phyloP scores from a whole-genome alignment of 2,329 filamentous ascomycete genomes.

The Talaromyces rugulosus region DNA sequence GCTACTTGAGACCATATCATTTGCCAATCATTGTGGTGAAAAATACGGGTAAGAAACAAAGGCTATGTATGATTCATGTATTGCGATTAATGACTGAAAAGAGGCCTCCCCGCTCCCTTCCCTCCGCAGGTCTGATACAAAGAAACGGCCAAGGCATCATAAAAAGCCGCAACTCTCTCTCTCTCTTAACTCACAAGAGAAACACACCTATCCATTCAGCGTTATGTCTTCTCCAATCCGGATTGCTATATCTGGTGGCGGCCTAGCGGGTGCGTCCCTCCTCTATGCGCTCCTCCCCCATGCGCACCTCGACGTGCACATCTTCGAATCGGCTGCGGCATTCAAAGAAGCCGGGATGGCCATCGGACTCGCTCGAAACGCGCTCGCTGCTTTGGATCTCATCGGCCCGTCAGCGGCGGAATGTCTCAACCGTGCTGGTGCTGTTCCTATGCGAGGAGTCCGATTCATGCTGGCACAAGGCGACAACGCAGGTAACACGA shows the following conservation, averaged over 20 bases:
- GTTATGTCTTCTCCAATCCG: conserved; percentile 1
- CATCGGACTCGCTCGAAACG: conserved; percentile 38
- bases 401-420: conserved; percentile 21
- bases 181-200: background rate
- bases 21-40: no score
- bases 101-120: no score
- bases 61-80: no score
- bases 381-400: conserved; percentile 30
- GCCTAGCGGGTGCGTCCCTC: conserved; percentile 36
- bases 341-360: conserved; percentile 36
- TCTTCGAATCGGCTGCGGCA: conserved; percentile 33
- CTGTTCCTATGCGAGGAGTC: conserved; percentile 22
- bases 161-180: no score
- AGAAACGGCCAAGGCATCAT: no score
- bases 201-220: background rate
- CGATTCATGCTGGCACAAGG: conserved; percentile 16
- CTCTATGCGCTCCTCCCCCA: conserved; percentile 32
- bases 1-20: no score
- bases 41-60: no score
- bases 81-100: no score
- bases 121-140: no score
- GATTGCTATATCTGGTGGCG: conserved; percentile 38
- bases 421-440: conserved; percentile 4
- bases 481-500: conserved; percentile 26
- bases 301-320: conserved; percentile 29